Percentiles rank a stretch among this genome's conserved stretches.
Conservation (phyloP, 495 filamentous ascomycete genomes). For the Trichoderma reesei region DNA sequence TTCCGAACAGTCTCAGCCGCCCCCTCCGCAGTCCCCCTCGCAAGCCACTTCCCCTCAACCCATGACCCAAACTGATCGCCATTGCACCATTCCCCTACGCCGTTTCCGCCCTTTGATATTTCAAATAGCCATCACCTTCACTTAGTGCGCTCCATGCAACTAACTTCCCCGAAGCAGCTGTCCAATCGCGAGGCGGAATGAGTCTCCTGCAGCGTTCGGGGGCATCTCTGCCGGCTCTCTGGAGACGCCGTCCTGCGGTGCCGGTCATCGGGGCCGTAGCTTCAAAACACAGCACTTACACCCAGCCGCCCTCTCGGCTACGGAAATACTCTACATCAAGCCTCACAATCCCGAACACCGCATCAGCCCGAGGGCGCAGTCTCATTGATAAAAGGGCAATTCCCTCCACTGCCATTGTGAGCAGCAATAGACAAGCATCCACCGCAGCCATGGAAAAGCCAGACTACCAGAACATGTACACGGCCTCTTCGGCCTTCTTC, state of each 20-base stretch:
- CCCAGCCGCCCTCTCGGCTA: neutral
- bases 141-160: neutral
- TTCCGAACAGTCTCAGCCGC: neutral
- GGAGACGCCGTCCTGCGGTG: neutral
- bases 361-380: neutral
- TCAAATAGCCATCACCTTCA: neutral
- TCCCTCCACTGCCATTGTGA: neutral
- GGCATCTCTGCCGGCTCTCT: neutral
- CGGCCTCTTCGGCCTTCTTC: slow-evolving; percentile 68
- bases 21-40: neutral
- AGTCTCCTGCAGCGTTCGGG: neutral
- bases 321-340: neutral
- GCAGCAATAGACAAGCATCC: neutral
- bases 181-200: neutral
- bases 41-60: neutral
- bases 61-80: neutral
- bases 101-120: neutral
- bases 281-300: neutral
- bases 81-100: neutral
- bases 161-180: neutral
- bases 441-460: slow-evolving; percentile 7
- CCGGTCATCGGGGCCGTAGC: neutral
- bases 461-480: slow-evolving; percentile 33
- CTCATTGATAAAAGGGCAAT: neutral
- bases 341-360: neutral